Conservation (phyloP, 306 rosid genomes). For the Medicago truncatula region DNA sequence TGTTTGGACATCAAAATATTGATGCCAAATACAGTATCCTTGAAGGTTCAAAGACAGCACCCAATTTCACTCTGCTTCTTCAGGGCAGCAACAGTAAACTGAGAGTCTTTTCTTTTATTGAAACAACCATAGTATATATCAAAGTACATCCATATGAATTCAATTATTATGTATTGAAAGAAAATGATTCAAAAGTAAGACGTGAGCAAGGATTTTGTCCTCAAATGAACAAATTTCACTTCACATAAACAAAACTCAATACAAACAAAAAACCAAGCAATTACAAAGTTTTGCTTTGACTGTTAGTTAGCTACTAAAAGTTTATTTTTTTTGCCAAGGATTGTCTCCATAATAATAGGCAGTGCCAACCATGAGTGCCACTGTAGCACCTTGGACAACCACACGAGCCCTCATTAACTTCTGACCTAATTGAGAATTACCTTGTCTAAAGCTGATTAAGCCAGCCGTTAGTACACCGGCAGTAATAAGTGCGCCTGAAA, state of each 20-base stretch:
- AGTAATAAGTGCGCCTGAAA: conserved; percentile 78
- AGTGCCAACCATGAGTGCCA: conserved; percentile 90
- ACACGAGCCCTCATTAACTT: conserved; percentile 94
- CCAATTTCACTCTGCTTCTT: conserved; percentile 22
- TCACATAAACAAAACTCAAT: conserved; percentile 1
- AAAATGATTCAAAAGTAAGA: conserved; percentile 1
- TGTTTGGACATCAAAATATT: too few relatives aligned
- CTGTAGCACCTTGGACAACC: conserved; percentile 87
- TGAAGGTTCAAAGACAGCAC: neutral
- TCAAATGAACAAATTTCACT: conserved; percentile 35
- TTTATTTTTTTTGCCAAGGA: conserved; percentile 69
- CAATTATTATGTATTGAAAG: conserved; percentile 4
- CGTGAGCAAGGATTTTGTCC: conserved; percentile 28
- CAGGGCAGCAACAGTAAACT: neutral
- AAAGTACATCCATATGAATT: conserved; percentile 15
- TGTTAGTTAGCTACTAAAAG: neutral
- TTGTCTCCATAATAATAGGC: conserved; percentile 83
- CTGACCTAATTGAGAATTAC: conserved; percentile 89
- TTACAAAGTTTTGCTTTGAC: conserved; percentile 2
- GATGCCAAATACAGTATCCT: too few relatives aligned
- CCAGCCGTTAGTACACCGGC: conserved; percentile 93
- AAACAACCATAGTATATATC: conserved; percentile 15
- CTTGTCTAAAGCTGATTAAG: conserved; percentile 79
- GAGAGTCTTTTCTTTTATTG: conserved; percentile 12
- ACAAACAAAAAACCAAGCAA: conserved; percentile 29